These are phyloP conservation scores for Cladosporium sp. DNA, from an alignment of 2,329 filamentous ascomycete species.

Conservation along the genomic window DNA sequence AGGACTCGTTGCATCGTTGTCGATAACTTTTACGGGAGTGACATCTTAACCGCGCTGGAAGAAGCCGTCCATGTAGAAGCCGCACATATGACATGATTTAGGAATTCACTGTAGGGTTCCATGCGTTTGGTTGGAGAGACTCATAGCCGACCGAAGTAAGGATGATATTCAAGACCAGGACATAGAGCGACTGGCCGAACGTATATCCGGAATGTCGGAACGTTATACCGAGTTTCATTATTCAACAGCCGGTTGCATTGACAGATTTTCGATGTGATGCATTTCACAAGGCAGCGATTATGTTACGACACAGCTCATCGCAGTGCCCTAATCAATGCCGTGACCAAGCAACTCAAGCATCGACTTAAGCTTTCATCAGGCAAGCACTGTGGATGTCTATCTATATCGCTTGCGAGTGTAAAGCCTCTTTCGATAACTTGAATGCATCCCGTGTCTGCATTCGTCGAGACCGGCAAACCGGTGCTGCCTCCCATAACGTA, in stretches of 20 bases:
- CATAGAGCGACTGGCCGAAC: neutral
- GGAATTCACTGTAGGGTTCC: neutral
- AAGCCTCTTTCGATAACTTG: neutral
- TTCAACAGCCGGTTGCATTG: too few species aligned
- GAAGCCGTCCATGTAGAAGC: neutral
- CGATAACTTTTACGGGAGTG: neutral
- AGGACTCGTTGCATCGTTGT: neutral
- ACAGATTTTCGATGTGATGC: neutral
- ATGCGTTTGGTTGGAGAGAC: neutral
- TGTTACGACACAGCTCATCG: neutral
- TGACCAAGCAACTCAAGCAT: neutral
- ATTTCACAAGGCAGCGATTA: neutral
- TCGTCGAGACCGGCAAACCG: neutral
- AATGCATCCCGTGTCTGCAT: neutral
- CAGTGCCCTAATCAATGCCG: neutral
- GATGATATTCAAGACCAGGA: neutral
- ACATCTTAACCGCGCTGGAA: neutral
- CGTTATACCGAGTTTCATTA: too few species aligned
- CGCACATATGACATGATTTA: neutral
- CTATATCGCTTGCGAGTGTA: neutral
- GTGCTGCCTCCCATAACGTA: neutral
- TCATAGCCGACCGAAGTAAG: neutral
- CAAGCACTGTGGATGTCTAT: neutral
- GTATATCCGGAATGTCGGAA: too few species aligned
- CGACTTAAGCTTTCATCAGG: neutral